Evolutionary conservation across 225 moss, liverwort and hornwort species (phyloP), one percentile per base, ranked within the genome.

Genomic region (Pseudoscleropodium purum): DNA sequence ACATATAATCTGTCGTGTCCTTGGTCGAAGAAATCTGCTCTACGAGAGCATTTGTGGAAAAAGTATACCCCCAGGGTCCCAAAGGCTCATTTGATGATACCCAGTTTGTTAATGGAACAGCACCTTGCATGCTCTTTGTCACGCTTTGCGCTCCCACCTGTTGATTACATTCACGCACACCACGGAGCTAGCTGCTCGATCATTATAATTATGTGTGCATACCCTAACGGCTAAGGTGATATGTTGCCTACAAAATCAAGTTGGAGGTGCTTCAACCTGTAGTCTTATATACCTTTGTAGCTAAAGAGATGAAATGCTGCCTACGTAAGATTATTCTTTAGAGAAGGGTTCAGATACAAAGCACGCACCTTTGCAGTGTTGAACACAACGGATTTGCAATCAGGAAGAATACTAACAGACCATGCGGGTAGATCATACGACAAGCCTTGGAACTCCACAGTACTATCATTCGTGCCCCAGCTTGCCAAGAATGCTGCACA

Each of bases 341-440:
- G 39, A 51, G 75, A 60, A n/a, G 25, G 26, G 41, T 72, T n/a
- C 43, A 41, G 36, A 61, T 60, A 37, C 57, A 64, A 15, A 37
- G 68, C 54, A 73, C 93, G 62, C 68, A 94, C 98, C 96, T 95
- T 92, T 37, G 98, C 98, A 84, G 98, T 96, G 85, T 98, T 98
- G 92, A 94, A 96, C 36, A 91, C 92, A 87, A 94, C 95, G 37
- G 82, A 91, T 88, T 89, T 93, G 93, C 98, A 98, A 89, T 98
- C 97, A 26, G 96, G 96, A 24, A 98, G 92, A 72, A 98, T 93
- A 69, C 97, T 98, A 83, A 97, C 97, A 81, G 98, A 98, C 98
- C 98, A 98, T 49, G 97, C 93, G 24, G 97, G 98, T 69, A 97
- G 87, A 73, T 94, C 93, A 83, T 94, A 95, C 8, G 92, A 90